Conservation (phyloP, 1,284 basidiomycete genomes). For the Pascua sp. region DNA sequence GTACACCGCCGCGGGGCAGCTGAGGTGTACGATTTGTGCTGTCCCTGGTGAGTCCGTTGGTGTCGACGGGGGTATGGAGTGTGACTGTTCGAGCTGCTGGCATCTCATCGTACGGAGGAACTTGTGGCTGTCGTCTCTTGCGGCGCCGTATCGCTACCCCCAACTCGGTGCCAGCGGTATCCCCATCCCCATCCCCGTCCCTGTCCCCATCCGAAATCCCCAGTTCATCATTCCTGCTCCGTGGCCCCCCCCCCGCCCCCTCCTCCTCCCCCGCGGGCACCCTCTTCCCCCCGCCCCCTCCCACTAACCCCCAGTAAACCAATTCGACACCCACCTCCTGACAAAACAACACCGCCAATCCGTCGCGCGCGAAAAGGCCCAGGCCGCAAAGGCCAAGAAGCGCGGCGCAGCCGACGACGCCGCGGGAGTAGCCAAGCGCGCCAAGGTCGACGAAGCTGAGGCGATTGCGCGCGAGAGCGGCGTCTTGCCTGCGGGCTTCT, state of each 20-base stretch:
- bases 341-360: conserved; percentile 49
- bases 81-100: too few species aligned
- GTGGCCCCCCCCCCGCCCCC: not conserved
- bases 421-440: conserved; percentile 23
- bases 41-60: conserved; percentile 38
- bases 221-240: too few species aligned
- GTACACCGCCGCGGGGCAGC: conserved; percentile 38
- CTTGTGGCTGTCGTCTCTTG: too few species aligned
- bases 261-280: not conserved
- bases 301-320: conserved; percentile 33
- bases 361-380: conserved; percentile 39
- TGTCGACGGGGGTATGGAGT: not conserved
- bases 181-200: too few species aligned
- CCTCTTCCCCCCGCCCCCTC: not conserved
- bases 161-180: too few species aligned
- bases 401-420: conserved; percentile 9
- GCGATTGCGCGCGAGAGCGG: conserved; percentile 3
- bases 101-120: too few species aligned
- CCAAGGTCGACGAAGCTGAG: conserved; percentile 23
- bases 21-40: conserved; percentile 47
- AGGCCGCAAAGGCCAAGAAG: conserved; percentile 30
- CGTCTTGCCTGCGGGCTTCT: conserved; percentile 38
- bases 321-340: conserved; percentile 49
- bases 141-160: too few species aligned
- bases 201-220: too few species aligned